Percentiles rank a stretch among this genome's conserved stretches.
phyloP scores from a whole-genome alignment of 2,329 filamentous ascomycete species.

The Diplodia intermedia region DNA sequence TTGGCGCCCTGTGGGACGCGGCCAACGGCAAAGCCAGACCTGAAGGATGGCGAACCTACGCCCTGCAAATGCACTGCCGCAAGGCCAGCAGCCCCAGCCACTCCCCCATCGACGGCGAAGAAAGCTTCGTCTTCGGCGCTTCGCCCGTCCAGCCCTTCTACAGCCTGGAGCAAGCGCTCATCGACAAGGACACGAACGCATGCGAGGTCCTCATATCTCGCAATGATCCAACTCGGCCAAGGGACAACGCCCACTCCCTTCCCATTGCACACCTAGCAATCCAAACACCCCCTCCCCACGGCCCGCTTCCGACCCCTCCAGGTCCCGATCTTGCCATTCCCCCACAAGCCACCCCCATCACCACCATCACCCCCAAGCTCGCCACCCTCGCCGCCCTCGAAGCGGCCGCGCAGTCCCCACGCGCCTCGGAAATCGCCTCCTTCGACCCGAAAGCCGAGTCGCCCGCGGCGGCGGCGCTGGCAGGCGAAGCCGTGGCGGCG shows the following conservation, averaged over 20 bases:
- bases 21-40: slow-evolving; percentile 68
- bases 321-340: slow-evolving; percentile 3
- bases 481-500: slow-evolving; percentile 65
- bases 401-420: slow-evolving; percentile 53
- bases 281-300: slow-evolving; percentile 45
- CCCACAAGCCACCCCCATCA: slow-evolving; percentile 36
- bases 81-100: slow-evolving; percentile 39
- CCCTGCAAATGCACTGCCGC: slow-evolving; percentile 50
- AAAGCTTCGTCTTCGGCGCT: slow-evolving; percentile 66
- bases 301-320: slow-evolving; percentile 6
- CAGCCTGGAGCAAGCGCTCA: slow-evolving; percentile 53
- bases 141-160: slow-evolving; percentile 75
- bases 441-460: slow-evolving; percentile 72
- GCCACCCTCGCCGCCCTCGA: slow-evolving; percentile 56
- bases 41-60: slow-evolving; percentile 45
- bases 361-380: slow-evolving; percentile 56
- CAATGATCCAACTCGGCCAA: slow-evolving; percentile 49
- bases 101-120: slow-evolving; percentile 35
- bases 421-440: slow-evolving; percentile 62
- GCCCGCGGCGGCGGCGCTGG: slow-evolving; percentile 65
- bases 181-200: slow-evolving; percentile 41
- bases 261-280: slow-evolving; percentile 50
- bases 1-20: slow-evolving; percentile 72
- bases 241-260: slow-evolving; percentile 39
- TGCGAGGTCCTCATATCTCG: slow-evolving; percentile 47